A percentile compares a stretch with the other conserved stretches of the same genome.
Conservation (phyloP, 2,329 filamentous ascomycete genomes). For the Fusarium sp. region DNA sequence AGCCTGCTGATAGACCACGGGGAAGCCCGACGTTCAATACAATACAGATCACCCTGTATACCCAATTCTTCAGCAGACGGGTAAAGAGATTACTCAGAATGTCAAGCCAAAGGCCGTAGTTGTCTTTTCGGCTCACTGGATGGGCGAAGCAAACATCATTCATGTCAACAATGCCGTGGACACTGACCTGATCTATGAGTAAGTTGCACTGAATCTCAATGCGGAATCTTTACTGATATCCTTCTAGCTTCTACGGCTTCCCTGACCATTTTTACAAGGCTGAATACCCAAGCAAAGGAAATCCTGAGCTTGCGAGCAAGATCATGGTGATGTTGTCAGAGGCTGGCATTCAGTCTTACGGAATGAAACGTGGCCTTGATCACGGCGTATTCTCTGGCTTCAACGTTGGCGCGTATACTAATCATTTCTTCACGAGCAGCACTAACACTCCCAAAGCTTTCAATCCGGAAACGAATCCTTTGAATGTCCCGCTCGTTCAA, state of each 20-base stretch:
- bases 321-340: slow-evolving; percentile 64
- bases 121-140: slow-evolving; percentile 83
- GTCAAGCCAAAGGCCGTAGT: slow-evolving; percentile 77
- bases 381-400: slow-evolving; percentile 81
- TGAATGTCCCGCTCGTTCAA: slow-evolving; percentile 75
- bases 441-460: slow-evolving; percentile 57
- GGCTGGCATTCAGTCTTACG: slow-evolving; percentile 67
- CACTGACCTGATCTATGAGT: slow-evolving; percentile 77
- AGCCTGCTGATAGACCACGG: neutral
- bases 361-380: slow-evolving; percentile 72
- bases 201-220: slow-evolving; percentile 10
- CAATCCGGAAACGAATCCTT: slow-evolving; percentile 66
- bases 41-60: slow-evolving; percentile 75
- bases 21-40: slow-evolving; percentile 72
- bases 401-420: slow-evolving; percentile 51
- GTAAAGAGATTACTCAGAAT: slow-evolving; percentile 73
- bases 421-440: neutral
- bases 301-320: slow-evolving; percentile 64
- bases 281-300: slow-evolving; percentile 71
- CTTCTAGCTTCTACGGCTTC: slow-evolving; percentile 72
- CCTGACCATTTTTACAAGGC: slow-evolving; percentile 74
- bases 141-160: slow-evolving; percentile 64
- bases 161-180: slow-evolving; percentile 71
- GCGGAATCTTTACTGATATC: slow-evolving; percentile 24
- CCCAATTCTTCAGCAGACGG: slow-evolving; percentile 69